Evolutionary conservation across 2,329 filamentous ascomycete species (phyloP).

Genomic region (Dactylellina sp.): DNA sequence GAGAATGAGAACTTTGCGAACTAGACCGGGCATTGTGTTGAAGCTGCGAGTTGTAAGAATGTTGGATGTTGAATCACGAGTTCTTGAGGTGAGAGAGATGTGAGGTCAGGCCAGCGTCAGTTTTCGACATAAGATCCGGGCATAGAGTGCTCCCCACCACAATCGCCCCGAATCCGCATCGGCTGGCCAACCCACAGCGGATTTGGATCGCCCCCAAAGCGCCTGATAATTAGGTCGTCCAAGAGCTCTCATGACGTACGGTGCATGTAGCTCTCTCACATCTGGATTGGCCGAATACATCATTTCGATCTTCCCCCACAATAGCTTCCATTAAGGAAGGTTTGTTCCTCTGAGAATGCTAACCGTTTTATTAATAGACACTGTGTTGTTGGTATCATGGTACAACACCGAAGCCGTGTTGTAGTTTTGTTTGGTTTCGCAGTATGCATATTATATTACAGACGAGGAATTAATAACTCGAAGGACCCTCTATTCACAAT

Average conservation of each 20-base stretch:
- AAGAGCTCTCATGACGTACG: conserved; percentile 56
- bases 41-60: conserved; percentile 52
- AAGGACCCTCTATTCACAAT: too few species aligned
- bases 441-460: too few species aligned
- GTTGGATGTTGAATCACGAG: conserved; percentile 52
- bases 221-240: conserved; percentile 33
- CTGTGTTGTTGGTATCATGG: too few species aligned
- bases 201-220: conserved; percentile 17
- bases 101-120: not conserved
- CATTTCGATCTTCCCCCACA: conserved; percentile 21
- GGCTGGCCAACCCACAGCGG: conserved; percentile 36
- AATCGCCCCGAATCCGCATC: conserved; percentile 34
- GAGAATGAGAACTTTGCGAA: conserved; percentile 82
- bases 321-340: too few species aligned
- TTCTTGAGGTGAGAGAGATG: conserved; percentile 1
- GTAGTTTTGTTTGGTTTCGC: too few species aligned
- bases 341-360: too few species aligned
- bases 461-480: too few species aligned
- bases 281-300: conserved; percentile 41
- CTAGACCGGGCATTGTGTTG: conserved; percentile 76
- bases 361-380: too few species aligned
- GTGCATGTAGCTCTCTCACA: conserved; percentile 40
- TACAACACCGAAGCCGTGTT: too few species aligned
- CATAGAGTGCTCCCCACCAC: conserved; percentile 21
- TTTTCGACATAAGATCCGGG: not conserved